These are phyloP conservation scores for Calonectria hawksworthii DNA, from an alignment of 2,329 filamentous ascomycete species.

Conservation along the genomic window DNA sequence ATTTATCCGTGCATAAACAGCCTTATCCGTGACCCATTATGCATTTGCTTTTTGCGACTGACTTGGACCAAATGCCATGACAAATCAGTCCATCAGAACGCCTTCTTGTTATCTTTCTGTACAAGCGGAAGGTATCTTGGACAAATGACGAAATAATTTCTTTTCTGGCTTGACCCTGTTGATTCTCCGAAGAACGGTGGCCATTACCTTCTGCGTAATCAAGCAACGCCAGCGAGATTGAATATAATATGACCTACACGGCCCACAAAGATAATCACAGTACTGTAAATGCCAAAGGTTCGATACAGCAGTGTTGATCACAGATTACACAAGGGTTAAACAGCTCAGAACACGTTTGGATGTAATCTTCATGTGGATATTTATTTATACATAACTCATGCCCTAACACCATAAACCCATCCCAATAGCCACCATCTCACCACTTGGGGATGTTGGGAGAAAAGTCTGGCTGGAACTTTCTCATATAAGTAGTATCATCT, in stretches of 20 bases:
- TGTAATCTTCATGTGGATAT: background rate
- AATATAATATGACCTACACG: background rate
- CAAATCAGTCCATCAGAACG: background rate
- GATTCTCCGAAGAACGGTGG: no score
- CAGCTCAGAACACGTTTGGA: background rate
- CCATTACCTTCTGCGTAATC: no score
- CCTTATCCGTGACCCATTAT: background rate
- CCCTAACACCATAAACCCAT: background rate
- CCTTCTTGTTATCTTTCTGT: no score
- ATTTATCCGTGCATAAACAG: background rate
- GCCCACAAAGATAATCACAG: no score
- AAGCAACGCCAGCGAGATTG: background rate
- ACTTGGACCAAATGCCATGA: background rate
- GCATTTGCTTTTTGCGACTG: background rate
- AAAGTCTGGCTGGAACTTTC: conserved; percentile 51
- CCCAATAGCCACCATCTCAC: conserved; percentile 31
- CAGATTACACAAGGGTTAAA: no score
- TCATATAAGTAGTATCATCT: conserved; percentile 56
- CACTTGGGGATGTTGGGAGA: conserved; percentile 51
- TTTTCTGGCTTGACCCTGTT: no score
- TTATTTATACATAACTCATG: background rate
- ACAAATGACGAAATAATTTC: no score
- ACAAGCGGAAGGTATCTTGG: no score
- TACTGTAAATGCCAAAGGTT: background rate
- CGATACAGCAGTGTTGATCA: no score